A percentile compares a stretch with the other conserved stretches of the same genome.
Conservation (phyloP, 805 yeast species). For the Schizosaccharomyces octosporus region DNA sequence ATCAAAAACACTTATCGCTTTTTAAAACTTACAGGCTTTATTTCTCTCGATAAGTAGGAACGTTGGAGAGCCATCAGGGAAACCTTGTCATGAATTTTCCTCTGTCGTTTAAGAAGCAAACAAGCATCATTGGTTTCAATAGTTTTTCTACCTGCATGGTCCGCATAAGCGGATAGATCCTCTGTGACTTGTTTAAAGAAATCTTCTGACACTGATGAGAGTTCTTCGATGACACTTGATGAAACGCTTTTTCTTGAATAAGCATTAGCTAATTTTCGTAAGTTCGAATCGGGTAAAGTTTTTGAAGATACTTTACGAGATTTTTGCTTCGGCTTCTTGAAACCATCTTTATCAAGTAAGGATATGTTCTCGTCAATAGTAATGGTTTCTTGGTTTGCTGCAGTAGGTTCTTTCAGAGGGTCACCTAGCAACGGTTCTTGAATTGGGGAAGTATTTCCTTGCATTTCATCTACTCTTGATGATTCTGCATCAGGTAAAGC, state of each 20-base stretch:
- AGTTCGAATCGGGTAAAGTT: constrained; percentile 4
- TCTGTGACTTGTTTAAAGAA: constrained; percentile 13
- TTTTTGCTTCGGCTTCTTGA: not conserved
- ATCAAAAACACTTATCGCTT: not conserved
- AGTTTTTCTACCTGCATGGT: constrained; percentile 13
- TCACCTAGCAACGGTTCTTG: no score
- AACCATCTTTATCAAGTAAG: not conserved
- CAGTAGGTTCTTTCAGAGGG: no score
- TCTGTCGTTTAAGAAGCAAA: constrained; percentile 10
- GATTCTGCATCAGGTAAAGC: no score
- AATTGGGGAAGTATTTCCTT: no score
- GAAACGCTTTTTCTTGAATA: not conserved
- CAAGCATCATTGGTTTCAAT: constrained; percentile 12
- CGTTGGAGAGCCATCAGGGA: not conserved
- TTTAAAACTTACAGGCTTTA: not conserved
- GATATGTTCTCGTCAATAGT: not conserved
- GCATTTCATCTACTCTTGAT: no score
- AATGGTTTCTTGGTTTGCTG: no score
- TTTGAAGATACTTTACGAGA: not conserved
- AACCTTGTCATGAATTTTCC: not conserved
- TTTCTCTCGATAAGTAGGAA: not conserved
- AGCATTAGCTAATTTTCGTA: not conserved
- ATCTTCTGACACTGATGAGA: constrained; percentile 3
- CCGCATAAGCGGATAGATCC: constrained; percentile 15
- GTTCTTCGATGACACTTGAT: not conserved